phyloP scores from a whole-genome alignment of 2,329 filamentous ascomycete genomes.

The Pseudogymnoascus sp. region DNA sequence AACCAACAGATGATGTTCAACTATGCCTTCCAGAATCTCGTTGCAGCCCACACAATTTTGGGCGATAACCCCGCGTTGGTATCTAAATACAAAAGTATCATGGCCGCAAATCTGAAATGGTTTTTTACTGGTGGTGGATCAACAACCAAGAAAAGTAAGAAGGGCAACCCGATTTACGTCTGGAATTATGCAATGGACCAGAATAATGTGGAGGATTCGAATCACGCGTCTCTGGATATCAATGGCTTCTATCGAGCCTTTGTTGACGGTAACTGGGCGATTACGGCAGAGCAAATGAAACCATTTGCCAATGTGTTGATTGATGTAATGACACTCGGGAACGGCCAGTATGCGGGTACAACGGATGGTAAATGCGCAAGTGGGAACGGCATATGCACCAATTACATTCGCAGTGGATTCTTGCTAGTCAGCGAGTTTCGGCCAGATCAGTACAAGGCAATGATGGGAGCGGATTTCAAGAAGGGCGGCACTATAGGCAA shows the following conservation, averaged over 20 bases:
- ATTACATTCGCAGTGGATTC: neutral
- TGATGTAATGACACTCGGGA: constrained; percentile 18
- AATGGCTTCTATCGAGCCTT: constrained; percentile 17
- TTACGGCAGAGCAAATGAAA: constrained; percentile 17
- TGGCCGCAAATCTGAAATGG: neutral
- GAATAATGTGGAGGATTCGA: constrained; percentile 17
- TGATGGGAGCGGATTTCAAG: neutral
- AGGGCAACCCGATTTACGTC: constrained; percentile 16
- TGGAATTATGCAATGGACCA: constrained; percentile 16
- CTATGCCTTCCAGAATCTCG: constrained; percentile 18
- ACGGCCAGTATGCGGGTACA: neutral
- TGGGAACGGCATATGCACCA: neutral
- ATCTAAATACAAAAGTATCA: neutral
- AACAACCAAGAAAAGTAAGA: neutral
- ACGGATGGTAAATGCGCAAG: neutral
- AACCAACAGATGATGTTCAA: constrained; percentile 22
- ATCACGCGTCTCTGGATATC: constrained; percentile 17
- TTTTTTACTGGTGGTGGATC: neutral
- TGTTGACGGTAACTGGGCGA: constrained; percentile 13
- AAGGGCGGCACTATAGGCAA: neutral
- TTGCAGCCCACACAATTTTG: constrained; percentile 15
- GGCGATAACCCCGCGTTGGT: constrained; percentile 14
- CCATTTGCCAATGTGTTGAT: constrained; percentile 18
- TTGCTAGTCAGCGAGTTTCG: neutral
- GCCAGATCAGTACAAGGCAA: neutral